Evolutionary conservation across 257 asterid genomes (phyloP), one percentile per base, ranked within the genome.

Genomic region (Coffea canephora): DNA sequence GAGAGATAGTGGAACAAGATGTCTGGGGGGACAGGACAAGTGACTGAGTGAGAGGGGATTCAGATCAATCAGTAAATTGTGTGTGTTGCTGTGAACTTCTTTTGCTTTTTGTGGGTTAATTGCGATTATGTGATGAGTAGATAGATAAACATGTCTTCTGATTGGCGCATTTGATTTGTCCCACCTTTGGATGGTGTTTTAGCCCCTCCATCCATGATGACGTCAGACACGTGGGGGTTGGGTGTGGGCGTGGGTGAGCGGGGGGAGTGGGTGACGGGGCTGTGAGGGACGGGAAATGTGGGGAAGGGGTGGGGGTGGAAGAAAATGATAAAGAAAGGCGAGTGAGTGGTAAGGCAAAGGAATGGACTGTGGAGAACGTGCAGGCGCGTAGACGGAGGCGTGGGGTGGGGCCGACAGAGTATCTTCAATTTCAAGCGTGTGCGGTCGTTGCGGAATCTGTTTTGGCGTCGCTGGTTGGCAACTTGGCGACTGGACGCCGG

Each of bases 311-410:
- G 8, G 34, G 10, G 13, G 39, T 31, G 18, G 27, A 54, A 50
- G 19, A 46, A 52, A 52, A 14, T 6, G 48, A 31, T 9, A 14
- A 41, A 66, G 49, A 81, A 78, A 65, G 76, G 84, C 76, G 84
- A 83, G 86, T 75, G 43, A 65, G 79, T 67, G n/a, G 83, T 39
- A 39, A 39, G 43, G 43, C 43, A 12, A 13, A 13, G 71, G 57
- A 68, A 52, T 23, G 55, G 55, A 39, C 43, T 2, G 43, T 39
- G 43, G 87, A 78, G 92, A 91, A 89, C 90, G 91, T 91, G 94
- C 87, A 84, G 45, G 90, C 83, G 90, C 89, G 91, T 91, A 82
- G 83, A 67, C 64, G 66, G 34, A 71, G 54, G 91, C 82, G 77
- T 4, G 8, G 10, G 25, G 10, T 10, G 2, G n/a, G n/a, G 23